A percentile compares a stretch with the other conserved stretches of the same genome.
phyloP scores from a whole-genome alignment of 2,329 filamentous ascomycete species.

The Penicillium sp. region DNA sequence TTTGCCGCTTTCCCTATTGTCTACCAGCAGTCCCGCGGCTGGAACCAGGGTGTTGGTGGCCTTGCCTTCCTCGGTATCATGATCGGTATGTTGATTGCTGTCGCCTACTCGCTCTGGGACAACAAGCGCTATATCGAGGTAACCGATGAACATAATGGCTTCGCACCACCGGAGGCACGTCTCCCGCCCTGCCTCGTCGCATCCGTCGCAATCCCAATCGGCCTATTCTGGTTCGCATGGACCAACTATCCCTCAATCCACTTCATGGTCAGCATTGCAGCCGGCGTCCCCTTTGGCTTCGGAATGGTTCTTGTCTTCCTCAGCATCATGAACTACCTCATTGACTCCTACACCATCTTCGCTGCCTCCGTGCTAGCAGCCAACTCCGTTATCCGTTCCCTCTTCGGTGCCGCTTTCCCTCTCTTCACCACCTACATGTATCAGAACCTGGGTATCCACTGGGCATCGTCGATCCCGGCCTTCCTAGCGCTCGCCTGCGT shows the following conservation, averaged over 20 bases:
- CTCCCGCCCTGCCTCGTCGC: constrained; percentile 28
- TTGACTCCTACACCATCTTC: constrained; percentile 28
- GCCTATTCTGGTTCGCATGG: constrained; percentile 36
- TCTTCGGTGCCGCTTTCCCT: constrained; percentile 28
- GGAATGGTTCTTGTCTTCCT: constrained; percentile 28
- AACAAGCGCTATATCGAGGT: constrained; percentile 26
- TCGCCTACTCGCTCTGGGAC: constrained; percentile 23
- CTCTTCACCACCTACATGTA: constrained; percentile 30
- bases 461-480: constrained; percentile 25
- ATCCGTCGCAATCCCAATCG: constrained; percentile 25
- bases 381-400: constrained; percentile 26
- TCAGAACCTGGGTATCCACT: constrained; percentile 25
- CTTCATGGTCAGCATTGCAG: constrained; percentile 25
- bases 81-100: constrained; percentile 29
- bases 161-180: constrained; percentile 29
- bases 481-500: constrained; percentile 26
- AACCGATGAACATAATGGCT: constrained; percentile 18
- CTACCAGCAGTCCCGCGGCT: constrained; percentile 27
- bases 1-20: constrained; percentile 33
- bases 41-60: constrained; percentile 28
- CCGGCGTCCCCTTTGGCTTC: constrained; percentile 26
- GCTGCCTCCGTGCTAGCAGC: constrained; percentile 26
- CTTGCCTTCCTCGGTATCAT: constrained; percentile 33
- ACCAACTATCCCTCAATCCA: constrained; percentile 28
- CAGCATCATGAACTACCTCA: constrained; percentile 28